Evolutionary conservation across 202 grass and related monocot species (phyloP), one percentile per base, ranked within the genome.

Genomic region (Dendrocalamus latiflorus): DNA sequence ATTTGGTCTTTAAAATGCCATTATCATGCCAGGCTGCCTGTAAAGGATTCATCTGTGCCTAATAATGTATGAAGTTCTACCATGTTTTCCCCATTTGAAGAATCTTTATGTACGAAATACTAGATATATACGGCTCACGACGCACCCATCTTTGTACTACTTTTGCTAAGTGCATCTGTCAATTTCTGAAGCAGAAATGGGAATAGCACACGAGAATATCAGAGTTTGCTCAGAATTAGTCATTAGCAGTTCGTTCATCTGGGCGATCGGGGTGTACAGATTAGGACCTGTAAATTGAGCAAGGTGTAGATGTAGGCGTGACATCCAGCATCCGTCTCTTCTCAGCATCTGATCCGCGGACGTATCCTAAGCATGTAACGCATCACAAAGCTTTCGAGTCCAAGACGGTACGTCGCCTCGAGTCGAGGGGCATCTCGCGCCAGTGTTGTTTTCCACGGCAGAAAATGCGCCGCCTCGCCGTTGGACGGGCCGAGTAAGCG

Each of bases 81-180:
- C 69, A 86, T 75, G 68, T 15, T 81, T 86, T 67, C 45, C 78
- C 47, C 77, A 58, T 81, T 80, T 38, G 47, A 74, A 38, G 76
- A 86, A 73, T 66, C 56, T 44, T 15, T 68, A 2, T 24, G 61
- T 68, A 58, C 38, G 14, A 38, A 78, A 60, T 8, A 41, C 13
- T 26, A 24, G 2, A 50, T 20, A 20, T 14, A 30, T 54, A 15
- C 59, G 44, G 24, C 34, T 72, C 65, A 65, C 28, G 9, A 48
- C 44, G 16, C 17, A n/a, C 48, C 38, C 8, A 76, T 68, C 50
- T 25, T 25, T 76, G 62, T 68, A 68, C 38, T 65, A 68, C 38
- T 65, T 58, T 25, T 48, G 62, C 24, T 36, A 37, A 57, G 24
- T 51, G 28, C 11, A 57, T 56, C 10, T 2, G 3, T 17, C 6